Conservation (phyloP, 1,139 yeast genomes). For the Pichia sp. region DNA sequence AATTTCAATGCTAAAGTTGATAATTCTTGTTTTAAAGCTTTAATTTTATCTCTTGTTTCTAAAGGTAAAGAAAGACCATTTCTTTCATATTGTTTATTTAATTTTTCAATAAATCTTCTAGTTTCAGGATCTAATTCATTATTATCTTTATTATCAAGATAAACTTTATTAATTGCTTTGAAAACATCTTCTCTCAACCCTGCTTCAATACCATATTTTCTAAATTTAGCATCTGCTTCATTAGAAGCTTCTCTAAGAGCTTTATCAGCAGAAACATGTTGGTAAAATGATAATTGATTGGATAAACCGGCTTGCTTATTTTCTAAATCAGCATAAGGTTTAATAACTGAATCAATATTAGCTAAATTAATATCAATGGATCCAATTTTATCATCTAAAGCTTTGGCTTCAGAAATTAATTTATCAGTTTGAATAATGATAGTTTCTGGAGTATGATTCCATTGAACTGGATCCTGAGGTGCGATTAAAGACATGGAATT, state of each 20-base stretch:
- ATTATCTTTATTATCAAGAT: conserved; percentile 29
- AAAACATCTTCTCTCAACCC: conserved; percentile 64
- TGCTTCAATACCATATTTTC: conserved; percentile 56
- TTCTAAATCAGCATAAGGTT: conserved; percentile 45
- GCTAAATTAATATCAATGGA: conserved; percentile 37
- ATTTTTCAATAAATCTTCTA: conserved; percentile 49
- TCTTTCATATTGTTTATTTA: conserved; percentile 50
- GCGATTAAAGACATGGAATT: conserved; percentile 28
- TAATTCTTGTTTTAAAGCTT: conserved; percentile 51
- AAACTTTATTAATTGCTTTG: conserved; percentile 48
- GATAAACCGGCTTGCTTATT: conserved; percentile 40
- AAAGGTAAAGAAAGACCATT: conserved; percentile 60
- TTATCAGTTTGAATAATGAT: conserved; percentile 39
- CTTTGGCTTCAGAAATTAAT: conserved; percentile 40
- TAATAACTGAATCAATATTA: conserved; percentile 49
- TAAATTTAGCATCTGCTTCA: conserved; percentile 51
- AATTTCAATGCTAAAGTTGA: conserved; percentile 53
- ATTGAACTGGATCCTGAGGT: conserved; percentile 45
- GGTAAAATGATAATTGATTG: conserved; percentile 56
- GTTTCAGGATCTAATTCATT: conserved; percentile 45
- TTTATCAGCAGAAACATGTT: conserved; percentile 59
- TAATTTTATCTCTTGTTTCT: conserved; percentile 49
- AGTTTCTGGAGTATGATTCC: conserved; percentile 55
- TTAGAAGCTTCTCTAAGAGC: conserved; percentile 64
- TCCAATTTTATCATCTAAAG: conserved; percentile 51